These are phyloP conservation scores for Escallonia rubra DNA, from an alignment of 129 eudicot species.

Conservation along the genomic window DNA sequence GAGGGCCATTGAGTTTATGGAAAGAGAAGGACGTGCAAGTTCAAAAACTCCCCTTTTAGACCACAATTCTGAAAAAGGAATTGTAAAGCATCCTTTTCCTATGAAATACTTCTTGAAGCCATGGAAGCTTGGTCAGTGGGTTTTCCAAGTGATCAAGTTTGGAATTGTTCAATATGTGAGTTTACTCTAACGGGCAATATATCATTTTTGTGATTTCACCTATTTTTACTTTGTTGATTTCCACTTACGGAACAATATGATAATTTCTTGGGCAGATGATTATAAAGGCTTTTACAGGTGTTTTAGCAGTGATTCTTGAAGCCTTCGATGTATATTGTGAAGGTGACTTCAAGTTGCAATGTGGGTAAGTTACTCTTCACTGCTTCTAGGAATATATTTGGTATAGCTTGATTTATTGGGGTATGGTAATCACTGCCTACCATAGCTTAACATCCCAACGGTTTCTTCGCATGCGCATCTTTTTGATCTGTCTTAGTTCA, in stretches of 20 bases:
- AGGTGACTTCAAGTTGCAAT: constrained; percentile 84
- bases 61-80: constrained; percentile 65
- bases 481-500: too few species aligned
- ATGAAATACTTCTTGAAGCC: constrained; percentile 70
- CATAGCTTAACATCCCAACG: not conserved
- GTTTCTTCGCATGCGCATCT: not conserved
- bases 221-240: constrained; percentile 4
- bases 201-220: not conserved
- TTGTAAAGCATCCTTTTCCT: constrained; percentile 78
- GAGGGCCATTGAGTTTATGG: constrained; percentile 76
- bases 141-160: constrained; percentile 88
- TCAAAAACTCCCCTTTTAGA: constrained; percentile 61
- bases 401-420: not conserved
- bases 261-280: constrained; percentile 58
- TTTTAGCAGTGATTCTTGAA: constrained; percentile 81
- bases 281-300: constrained; percentile 78
- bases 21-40: constrained; percentile 84
- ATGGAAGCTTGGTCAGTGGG: constrained; percentile 82
- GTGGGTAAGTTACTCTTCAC: constrained; percentile 64
- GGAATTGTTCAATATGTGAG: constrained; percentile 98
- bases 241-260: not conserved
- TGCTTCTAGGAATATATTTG: not conserved
- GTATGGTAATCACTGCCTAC: not conserved
- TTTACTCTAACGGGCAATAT: constrained; percentile 11
- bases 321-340: constrained; percentile 83